These are phyloP conservation scores for Exophiala bonariae DNA, from an alignment of 2,329 filamentous ascomycete genomes.

Conservation along the genomic window DNA sequence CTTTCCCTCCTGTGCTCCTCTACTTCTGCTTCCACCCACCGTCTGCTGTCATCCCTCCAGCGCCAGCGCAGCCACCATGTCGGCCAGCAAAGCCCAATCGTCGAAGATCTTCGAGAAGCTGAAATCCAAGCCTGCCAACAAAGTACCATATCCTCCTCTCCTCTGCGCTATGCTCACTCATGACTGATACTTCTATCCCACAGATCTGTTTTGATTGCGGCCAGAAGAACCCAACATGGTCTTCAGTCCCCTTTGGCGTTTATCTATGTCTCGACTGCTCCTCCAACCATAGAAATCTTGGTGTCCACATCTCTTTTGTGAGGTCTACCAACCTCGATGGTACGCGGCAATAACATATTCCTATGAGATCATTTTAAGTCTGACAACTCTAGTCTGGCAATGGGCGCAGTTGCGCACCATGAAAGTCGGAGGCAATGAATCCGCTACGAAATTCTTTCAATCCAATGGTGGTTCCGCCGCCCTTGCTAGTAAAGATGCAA, in stretches of 20 bases:
- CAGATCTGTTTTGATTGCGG: conserved; percentile 98
- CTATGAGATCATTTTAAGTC: conserved; percentile 7
- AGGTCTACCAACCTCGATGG: conserved; percentile 97
- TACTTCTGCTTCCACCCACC: neutral
- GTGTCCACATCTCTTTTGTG: conserved; percentile 98
- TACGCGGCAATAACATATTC: conserved; percentile 53
- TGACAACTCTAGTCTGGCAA: conserved; percentile 75
- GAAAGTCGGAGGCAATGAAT: conserved; percentile 98
- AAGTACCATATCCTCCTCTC: conserved; percentile 57
- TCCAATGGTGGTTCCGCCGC: conserved; percentile 92
- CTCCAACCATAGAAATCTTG: conserved; percentile 93
- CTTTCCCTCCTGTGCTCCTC: neutral
- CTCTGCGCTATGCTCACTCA: conserved; percentile 21
- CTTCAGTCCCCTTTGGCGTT: conserved; percentile 93
- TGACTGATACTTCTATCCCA: conserved; percentile 7
- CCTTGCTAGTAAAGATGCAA: conserved; percentile 91
- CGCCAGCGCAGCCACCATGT: conserved; percentile 44
- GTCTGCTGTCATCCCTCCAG: neutral
- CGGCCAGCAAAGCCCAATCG: conserved; percentile 89
- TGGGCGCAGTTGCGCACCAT: conserved; percentile 96
- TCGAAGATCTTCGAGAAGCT: conserved; percentile 97
- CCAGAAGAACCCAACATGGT: conserved; percentile 98
- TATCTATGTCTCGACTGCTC: conserved; percentile 98
- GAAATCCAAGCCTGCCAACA: conserved; percentile 91
- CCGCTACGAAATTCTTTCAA: conserved; percentile 97